These are phyloP conservation scores for Hypoxylon sp. DNA, from an alignment of 2,329 filamentous ascomycete genomes.

Conservation along the genomic window DNA sequence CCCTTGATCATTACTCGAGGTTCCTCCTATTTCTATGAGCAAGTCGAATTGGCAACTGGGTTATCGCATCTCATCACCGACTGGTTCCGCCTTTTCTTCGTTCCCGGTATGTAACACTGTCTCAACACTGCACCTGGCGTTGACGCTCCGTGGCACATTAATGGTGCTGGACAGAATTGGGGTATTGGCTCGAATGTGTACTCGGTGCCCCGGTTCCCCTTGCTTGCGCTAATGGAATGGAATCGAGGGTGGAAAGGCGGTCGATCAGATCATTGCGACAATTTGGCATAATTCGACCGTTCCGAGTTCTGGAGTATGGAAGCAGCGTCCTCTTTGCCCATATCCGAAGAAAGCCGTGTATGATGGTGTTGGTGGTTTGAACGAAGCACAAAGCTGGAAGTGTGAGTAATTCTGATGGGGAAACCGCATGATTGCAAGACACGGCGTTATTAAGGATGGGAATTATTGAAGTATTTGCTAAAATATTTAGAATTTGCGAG, in stretches of 20 bases:
- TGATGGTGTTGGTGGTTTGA: conserved; percentile 31
- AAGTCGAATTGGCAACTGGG: conserved; percentile 59
- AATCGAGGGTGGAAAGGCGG: conserved; percentile 61
- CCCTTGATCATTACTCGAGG: conserved; percentile 60
- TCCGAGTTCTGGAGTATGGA: conserved; percentile 39
- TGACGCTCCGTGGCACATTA: conserved; percentile 53
- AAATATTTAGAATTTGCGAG: not conserved
- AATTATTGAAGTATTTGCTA: not conserved
- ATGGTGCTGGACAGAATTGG: conserved; percentile 39
- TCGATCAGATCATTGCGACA: conserved; percentile 55
- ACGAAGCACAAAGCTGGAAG: conserved; percentile 40
- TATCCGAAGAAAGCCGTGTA: conserved; percentile 44
- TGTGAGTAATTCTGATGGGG: conserved; percentile 15
- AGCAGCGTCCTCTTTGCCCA: conserved; percentile 46
- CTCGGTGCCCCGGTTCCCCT: conserved; percentile 58
- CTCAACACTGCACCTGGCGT: conserved; percentile 52
- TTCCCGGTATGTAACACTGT: conserved; percentile 66
- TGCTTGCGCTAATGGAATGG: conserved; percentile 65
- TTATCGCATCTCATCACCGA: conserved; percentile 53
- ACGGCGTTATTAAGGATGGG: not conserved
- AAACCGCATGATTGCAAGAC: not conserved
- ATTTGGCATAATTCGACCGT: conserved; percentile 57
- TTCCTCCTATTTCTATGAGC: conserved; percentile 62
- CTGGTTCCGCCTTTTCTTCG: conserved; percentile 60
- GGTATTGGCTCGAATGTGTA: conserved; percentile 57